A percentile compares a stretch with the other conserved stretches of the same genome.
phyloP scores from a whole-genome alignment of 192 early-diverging fungal genomes.

The Backusella luteola region DNA sequence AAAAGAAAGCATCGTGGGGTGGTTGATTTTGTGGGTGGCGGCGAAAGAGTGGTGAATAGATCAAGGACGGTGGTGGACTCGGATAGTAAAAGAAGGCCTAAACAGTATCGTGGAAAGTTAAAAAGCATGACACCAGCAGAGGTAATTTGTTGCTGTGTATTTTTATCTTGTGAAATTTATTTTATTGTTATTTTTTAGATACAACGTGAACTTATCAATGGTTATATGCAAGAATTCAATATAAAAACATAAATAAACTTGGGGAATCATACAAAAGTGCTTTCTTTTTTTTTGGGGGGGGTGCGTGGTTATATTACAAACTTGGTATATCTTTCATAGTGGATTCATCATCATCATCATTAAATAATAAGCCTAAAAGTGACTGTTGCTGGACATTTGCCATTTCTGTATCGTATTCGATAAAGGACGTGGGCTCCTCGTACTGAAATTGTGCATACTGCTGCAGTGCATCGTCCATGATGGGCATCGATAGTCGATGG shows the following conservation, averaged over 20 bases:
- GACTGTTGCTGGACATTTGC: background rate
- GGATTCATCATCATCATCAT: background rate
- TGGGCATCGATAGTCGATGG: background rate
- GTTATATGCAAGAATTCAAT: constrained; percentile 11
- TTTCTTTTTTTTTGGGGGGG: background rate
- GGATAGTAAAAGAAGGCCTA: background rate
- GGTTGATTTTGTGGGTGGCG: background rate
- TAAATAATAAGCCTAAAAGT: constrained; percentile 8
- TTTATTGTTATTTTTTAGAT: constrained; percentile 5
- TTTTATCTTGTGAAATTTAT: background rate
- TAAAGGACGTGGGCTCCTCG: background rate
- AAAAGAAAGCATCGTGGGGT: background rate
- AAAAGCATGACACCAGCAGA: background rate
- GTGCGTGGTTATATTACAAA: background rate
- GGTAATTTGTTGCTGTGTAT: background rate
- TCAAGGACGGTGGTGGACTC: background rate
- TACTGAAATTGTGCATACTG: background rate
- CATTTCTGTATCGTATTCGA: background rate
- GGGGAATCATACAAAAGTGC: background rate
- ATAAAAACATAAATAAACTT: background rate
- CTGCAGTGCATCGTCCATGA: background rate
- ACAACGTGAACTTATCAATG: constrained; percentile 9
- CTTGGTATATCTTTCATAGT: constrained; percentile 9
- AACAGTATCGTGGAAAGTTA: background rate
- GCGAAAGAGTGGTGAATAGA: background rate